Base-by-base conservation (phyloP, 495 filamentous ascomycete species). In the Penicillium roqueforti region DNA sequence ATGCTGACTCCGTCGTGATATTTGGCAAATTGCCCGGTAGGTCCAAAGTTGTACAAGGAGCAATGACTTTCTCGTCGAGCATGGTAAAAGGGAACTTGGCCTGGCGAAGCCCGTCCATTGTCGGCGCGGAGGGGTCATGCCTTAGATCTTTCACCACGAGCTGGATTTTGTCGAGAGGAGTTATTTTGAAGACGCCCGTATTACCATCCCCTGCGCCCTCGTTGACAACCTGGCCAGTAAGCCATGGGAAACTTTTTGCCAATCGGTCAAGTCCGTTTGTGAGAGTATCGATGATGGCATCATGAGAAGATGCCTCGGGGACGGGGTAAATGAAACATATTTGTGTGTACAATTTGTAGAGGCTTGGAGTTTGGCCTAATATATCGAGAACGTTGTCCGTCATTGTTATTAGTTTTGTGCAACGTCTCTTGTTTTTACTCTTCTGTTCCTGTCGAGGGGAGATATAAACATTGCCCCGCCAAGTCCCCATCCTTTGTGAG, bases 171-270 rank as follows among this genome's bases (percentile, higher is more conserved):
- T 59, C 55, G 3, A 61, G 65, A 5, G 69, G 61, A 23, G 59
- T 66, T 46, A 81, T 76, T 59, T 67, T 69, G 61, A 71, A 78
- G 20, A 61, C 47, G n/a, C 70, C 75, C 5, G 75, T 67, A 31
- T 68, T 62, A 23, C 58, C 64, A 34, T 66, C 59, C 19, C 59
- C 45, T 9, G 59, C 60, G 11, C 61, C 69, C 45, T 79, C 71
- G 7, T 72, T 68, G 34, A 80, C 58, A n/a, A 82, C 73, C 32
- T 79, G 66, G 6, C 80, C 80, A 10, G 81, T 72, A 37, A 81
- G 53, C 79, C 80, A 83, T 16, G 81, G 82, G 55, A 82, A 79
- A 44, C 52, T 64, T 10, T 47, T 51, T 25, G 67, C 49, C 13
- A 80, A 61, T 32, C 62, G 49, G 48, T 66, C 62, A 16, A 80